Evolutionary conservation across 208 protist species (phyloP).

Genomic region (Novymonas esmeraldas): DNA sequence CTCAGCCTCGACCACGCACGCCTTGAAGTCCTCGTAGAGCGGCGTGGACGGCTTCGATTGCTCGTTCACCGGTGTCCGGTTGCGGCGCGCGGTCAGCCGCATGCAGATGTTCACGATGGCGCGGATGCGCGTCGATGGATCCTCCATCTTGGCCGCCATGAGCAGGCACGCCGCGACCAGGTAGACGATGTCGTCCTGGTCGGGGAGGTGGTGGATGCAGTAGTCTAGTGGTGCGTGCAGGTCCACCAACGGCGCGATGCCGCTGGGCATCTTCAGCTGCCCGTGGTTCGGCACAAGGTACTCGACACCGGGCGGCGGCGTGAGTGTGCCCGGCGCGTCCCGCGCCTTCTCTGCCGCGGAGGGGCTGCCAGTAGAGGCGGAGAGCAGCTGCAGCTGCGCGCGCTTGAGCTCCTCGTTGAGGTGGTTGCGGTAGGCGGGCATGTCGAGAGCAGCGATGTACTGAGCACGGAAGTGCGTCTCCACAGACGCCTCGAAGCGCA

Average conservation of each 20-base stretch:
- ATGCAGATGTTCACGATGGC: conserved; percentile 65
- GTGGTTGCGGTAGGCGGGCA: conserved; percentile 10
- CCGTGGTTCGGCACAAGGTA: conserved; percentile 65
- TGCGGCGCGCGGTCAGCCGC: conserved; percentile 58
- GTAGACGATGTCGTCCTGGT: conserved; percentile 75
- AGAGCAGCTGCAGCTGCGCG: conserved; percentile 10
- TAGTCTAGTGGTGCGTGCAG: conserved; percentile 80
- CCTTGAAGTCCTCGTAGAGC: conserved; percentile 72
- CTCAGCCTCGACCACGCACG: conserved; percentile 73
- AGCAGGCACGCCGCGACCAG: conserved; percentile 82
- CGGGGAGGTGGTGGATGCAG: conserved; percentile 59
- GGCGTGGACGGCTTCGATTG: conserved; percentile 20
- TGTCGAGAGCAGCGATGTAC: conserved; percentile 32
- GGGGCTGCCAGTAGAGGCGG: neutral
- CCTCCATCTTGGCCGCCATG: conserved; percentile 77
- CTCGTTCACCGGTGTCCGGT: conserved; percentile 23
- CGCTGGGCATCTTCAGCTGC: conserved; percentile 42
- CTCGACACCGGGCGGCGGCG: conserved; percentile 21
- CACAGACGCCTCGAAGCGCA: conserved; percentile 67
- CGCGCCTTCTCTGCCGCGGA: conserved; percentile 8
- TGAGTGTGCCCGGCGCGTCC: conserved; percentile 12
- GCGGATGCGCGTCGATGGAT: conserved; percentile 55
- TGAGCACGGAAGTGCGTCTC: conserved; percentile 38
- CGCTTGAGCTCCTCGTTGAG: conserved; percentile 8
- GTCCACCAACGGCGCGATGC: conserved; percentile 59